Evolutionary conservation across 2,329 filamentous ascomycete species (phyloP), one percentile per base, ranked within the genome.

Genomic region (Berkeleyomyces rouxiae): DNA sequence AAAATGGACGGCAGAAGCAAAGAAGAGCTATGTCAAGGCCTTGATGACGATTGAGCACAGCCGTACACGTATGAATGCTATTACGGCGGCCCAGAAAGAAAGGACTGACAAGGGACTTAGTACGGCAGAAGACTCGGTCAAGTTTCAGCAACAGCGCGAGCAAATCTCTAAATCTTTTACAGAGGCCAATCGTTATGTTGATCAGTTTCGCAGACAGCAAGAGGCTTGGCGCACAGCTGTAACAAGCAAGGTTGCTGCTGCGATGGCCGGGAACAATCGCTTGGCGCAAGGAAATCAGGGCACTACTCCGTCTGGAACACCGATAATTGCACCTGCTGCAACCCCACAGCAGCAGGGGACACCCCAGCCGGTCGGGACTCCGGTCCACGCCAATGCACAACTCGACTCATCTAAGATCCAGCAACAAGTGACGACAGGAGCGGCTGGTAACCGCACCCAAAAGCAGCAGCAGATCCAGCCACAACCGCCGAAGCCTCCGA

Each of bases 1-100:
- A 0, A 78, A 79, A 65, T 82, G 78, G 77, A 68, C 77, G 1
- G 72, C 75, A 6, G 76, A 80, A 1, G 71, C 76, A 40, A 79
- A 76, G 67, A 70, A 73, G 0, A 74, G 74, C 61, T 81, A 82
- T 64, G 71, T 73, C 0, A 72, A 76, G 46, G 79, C 77, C 0
- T 69, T 83, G 4, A 70, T 76, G 66, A 73, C 75, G 1, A 81
- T 82, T 73, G 79, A 82, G 44, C 71, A 67, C 7, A 71, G 73
- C 2, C 74, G 76, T 9, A 68, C 66, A n/a, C 72, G 74, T 57
- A 68, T 80, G 3, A 70, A 70, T 2, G 70, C 70, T 59, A 70
- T 80, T 61, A 78, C 81, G 9, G 71, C 71, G 55, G 65, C 71
- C 2, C 69, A 76, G 23, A 75, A 75, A 58, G 74, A 77, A 16